Conservation (phyloP, 306 rosid species). For the Pachyrhizus erosus region DNA sequence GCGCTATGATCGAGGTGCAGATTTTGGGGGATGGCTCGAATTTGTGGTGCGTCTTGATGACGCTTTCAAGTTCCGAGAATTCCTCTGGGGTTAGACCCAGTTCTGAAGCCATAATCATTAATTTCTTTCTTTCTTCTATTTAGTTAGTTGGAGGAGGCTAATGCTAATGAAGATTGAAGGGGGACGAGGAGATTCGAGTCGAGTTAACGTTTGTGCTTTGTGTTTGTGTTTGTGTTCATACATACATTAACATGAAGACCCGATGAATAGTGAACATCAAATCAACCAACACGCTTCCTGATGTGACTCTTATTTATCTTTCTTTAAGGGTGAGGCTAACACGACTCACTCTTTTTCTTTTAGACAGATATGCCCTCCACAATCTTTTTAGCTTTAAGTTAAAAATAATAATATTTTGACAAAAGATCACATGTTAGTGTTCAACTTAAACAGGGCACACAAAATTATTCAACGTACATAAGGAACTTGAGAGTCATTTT, state of each 20-base stretch:
- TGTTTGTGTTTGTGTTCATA: not conserved
- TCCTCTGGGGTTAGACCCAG: conserved; percentile 2
- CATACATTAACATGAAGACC: not conserved
- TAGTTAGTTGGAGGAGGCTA: too few species aligned
- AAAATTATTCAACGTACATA: too few species aligned
- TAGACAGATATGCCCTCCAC: not conserved
- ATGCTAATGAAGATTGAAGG: too few species aligned
- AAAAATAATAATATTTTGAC: not conserved
- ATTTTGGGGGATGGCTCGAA: not conserved
- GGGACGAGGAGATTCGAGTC: too few species aligned
- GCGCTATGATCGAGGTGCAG: conserved; percentile 25
- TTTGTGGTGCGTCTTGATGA: conserved; percentile 10
- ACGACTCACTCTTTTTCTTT: not conserved
- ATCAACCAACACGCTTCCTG: not conserved
- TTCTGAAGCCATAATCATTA: conserved; percentile 6
- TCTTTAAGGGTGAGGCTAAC: not conserved
- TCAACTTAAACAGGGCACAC: too few species aligned
- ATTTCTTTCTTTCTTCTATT: too few species aligned
- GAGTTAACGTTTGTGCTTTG: too few species aligned
- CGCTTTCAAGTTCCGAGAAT: not conserved
- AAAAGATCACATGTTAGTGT: too few species aligned
- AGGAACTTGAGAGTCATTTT: too few species aligned
- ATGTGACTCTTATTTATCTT: not conserved
- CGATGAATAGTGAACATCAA: not conserved
- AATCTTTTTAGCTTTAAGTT: not conserved